phyloP scores from a whole-genome alignment of 2,329 filamentous ascomycete genomes.

The Cytospora leucostoma region DNA sequence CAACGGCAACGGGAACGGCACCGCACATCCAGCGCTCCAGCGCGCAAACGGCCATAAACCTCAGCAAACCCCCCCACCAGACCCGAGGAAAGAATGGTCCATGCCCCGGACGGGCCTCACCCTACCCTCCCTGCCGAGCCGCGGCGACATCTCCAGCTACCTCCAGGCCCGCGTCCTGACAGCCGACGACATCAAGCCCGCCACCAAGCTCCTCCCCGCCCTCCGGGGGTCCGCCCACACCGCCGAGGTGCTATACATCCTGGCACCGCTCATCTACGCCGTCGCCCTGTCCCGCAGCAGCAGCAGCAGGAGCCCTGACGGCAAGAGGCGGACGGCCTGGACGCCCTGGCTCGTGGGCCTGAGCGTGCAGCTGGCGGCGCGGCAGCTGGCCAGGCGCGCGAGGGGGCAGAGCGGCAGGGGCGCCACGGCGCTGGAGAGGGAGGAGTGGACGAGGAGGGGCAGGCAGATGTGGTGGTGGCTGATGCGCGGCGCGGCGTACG shows the following conservation, averaged over 20 bases:
- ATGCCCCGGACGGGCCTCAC: constrained; percentile 94
- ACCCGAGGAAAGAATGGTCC: constrained; percentile 66
- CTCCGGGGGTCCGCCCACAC: constrained; percentile 72
- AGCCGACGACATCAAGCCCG: constrained; percentile 94
- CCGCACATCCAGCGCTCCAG: constrained; percentile 15
- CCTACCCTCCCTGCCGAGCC: constrained; percentile 78
- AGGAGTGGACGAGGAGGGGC: constrained; percentile 84
- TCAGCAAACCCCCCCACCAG: constrained; percentile 29
- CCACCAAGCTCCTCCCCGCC: constrained; percentile 80
- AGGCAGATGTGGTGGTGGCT: constrained; percentile 95
- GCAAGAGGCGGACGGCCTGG: constrained; percentile 68
- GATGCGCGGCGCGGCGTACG: constrained; percentile 96
- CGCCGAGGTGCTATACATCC: constrained; percentile 88
- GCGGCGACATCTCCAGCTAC: constrained; percentile 82
- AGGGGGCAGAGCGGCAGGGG: constrained; percentile 50
- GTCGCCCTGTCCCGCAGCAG: constrained; percentile 73
- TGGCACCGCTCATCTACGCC: constrained; percentile 86
- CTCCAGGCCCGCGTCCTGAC: constrained; percentile 88
- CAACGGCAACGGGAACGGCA: constrained; percentile 19
- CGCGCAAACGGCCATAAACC: constrained; percentile 26
- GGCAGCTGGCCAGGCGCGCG: constrained; percentile 61
- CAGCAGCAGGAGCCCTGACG: constrained; percentile 43
- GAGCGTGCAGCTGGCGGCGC: constrained; percentile 80
- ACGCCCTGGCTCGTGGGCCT: constrained; percentile 87
- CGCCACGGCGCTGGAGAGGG: constrained; percentile 83